These are phyloP conservation scores for Spongospora subterranea DNA, from an alignment of 208 protist species.

Conservation along the genomic window DNA sequence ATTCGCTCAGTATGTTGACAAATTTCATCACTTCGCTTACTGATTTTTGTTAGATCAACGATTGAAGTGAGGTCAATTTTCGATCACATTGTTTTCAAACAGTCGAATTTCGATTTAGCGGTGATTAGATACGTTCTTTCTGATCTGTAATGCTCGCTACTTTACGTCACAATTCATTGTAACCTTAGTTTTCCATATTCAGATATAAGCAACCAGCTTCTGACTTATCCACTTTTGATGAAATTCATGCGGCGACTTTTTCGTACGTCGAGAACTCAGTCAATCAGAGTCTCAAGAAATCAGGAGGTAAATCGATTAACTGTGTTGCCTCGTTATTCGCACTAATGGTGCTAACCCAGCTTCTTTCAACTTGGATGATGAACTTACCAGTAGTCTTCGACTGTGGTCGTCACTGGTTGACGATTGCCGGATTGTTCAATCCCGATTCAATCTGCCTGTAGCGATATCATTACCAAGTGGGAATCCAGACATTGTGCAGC, in stretches of 20 bases:
- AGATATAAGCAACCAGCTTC: neutral
- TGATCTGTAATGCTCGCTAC: neutral
- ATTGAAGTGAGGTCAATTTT: neutral
- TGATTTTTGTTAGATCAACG: neutral
- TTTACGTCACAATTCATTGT: neutral
- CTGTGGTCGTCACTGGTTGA: neutral
- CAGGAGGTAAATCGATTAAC: neutral
- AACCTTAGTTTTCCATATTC: neutral
- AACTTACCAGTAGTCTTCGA: too few species aligned
- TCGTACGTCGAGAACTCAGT: neutral
- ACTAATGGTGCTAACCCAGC: too few species aligned
- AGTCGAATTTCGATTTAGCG: neutral
- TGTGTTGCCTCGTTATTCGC: too few species aligned
- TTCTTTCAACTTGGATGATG: too few species aligned
- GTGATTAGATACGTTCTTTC: neutral
- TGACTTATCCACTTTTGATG: neutral
- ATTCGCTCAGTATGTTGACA: neutral
- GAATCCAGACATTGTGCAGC: too few species aligned
- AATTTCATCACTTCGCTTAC: neutral
- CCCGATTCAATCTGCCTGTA: neutral
- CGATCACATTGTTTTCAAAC: neutral
- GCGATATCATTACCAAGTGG: too few species aligned
- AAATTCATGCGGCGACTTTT: neutral
- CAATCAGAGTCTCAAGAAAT: neutral
- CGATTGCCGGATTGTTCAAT: neutral